Base-by-base conservation (phyloP, 2,329 filamentous ascomycete genomes). In the Colletotrichum neosansevieriae region DNA sequence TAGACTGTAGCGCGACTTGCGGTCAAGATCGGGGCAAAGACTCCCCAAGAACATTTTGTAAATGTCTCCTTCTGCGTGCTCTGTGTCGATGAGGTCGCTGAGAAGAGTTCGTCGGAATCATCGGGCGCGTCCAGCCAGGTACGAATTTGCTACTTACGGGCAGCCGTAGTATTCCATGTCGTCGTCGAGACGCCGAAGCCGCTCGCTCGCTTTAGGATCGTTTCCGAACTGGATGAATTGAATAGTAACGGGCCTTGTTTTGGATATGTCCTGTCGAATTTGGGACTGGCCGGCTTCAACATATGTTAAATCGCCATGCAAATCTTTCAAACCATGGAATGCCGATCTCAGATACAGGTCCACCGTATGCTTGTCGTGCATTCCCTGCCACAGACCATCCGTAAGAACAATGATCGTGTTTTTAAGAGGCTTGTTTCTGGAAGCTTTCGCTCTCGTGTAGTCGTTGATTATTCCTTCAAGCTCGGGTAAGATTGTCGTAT, bases 21-120 rank as follows among this genome's bases (percentile, higher is more conserved):
- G 24, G 24, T 29, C 24, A 7, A 29, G 24, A 7, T 29, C 24
- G 1, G 24, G 24, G 6, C 53, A 67, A 10, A 42, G 19, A 21
- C 75, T 77, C 9, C 75, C 75, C 2, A 76, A 60, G 12, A 77
- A 73, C 75, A 77, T 77, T 47, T 77, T 78, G 24, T 76, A 73
- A 12, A 77, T 64, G 44, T 78, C 73, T 0, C 74, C 74, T 1
- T 58, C 44, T 0, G 72, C 70, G 6, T 61, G 73, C 24, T 77
- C 75, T 0, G 71, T 73, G 38, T 76, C 76, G 19, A 76, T 74
- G 24, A 77, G 59, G 45, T 76, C 76, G 2, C 74, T 74, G 24
- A 7, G 4, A 7, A 29, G 24, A 29, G 3, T 40, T 40, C 9
- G 10, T 40, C 10, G 4, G 24, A 29, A 6, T 1, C 21, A 6